Base-by-base conservation (phyloP, 306 rosid genomes). In the Vicia sativa region DNA sequence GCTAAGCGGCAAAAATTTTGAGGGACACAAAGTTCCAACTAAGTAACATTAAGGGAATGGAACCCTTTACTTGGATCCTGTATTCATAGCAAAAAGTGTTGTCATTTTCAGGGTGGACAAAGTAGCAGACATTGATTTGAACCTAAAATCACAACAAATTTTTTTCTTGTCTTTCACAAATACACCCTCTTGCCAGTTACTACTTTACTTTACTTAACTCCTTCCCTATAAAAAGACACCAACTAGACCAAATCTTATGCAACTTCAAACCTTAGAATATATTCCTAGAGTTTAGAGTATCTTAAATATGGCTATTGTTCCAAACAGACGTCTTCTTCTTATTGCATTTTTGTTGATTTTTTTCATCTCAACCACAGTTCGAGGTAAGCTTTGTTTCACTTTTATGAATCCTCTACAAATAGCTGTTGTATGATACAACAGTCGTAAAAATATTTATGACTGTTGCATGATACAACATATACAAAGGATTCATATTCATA, bases 71-170 rank as follows among this genome's bases (percentile, higher is more conserved):
- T 78, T 66, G 65, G 78, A 82, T 82, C 70, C 78, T 71, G 78
- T 62, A 46, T 39, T 67, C 16, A 63, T 55, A 66, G 76, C 78
- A 62, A 72, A 62, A 75, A 57, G 81, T 73, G 60, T 62, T 72
- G 86, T 82, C 86, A 15, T 74, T 82, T 75, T 82, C 83, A 63
- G 15, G 77, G 72, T 63, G 29, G 68, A 82, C 76, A 82, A 2
- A 68, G 74, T 54, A 68, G 71, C 83, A 79, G 83, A 75, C 86
- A 79, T 4, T 72, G 86, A 82, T 82, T 75, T 56, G 71, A 76
- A 78, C 77, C 68, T 18, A 58, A 61, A 54, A 50, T 82, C 60
- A 43, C 46, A 57, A 63, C 62, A 42, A 61, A 78, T 71, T 29
- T 67, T 49, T 71, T 41, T 66, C 57, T 19, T 75, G 79, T 78